A percentile compares a stretch with the other conserved stretches of the same genome.
Conservation (phyloP, 148 eudicot species). For the Gaultheria prostrata region DNA sequence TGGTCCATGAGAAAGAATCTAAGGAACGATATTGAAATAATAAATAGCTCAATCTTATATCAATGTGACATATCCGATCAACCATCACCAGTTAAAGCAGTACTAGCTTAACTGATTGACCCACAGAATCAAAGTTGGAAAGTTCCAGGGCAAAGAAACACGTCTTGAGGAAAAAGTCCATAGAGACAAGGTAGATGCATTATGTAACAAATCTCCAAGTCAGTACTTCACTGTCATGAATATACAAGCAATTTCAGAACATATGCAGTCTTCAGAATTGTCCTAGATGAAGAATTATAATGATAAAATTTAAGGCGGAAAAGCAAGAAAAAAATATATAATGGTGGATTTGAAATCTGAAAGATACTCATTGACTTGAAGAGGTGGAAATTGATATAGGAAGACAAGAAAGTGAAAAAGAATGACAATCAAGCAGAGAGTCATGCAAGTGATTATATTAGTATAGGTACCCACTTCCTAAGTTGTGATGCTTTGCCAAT, state of each 20-base stretch:
- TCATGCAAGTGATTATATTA: not conserved
- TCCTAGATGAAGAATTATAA: not conserved
- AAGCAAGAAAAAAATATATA: not conserved
- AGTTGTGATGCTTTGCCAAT: slow-evolving; percentile 1
- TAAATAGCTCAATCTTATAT: not conserved
- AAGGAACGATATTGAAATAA: not conserved
- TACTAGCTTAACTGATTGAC: not conserved
- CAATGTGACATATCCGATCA: not conserved
- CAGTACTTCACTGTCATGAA: not conserved
- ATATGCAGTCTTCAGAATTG: not conserved
- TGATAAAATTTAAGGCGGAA: not conserved
- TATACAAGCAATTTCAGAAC: not conserved
- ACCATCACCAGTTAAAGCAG: not conserved
- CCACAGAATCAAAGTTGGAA: not conserved
- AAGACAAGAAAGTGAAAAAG: not conserved
- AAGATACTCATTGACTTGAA: not conserved
- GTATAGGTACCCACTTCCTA: not conserved
- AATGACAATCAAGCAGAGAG: not conserved
- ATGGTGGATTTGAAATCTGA: not conserved
- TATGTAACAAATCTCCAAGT: not conserved
- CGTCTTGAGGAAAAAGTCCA: not conserved
- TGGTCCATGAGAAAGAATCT: not conserved
- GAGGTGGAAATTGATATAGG: not conserved
- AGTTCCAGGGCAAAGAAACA: not conserved
- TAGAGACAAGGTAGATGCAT: not conserved